A percentile compares a stretch with the other conserved stretches of the same genome.
Conservation (phyloP, 2,329 filamentous ascomycete species). For the Pochonia chlamydosporia region DNA sequence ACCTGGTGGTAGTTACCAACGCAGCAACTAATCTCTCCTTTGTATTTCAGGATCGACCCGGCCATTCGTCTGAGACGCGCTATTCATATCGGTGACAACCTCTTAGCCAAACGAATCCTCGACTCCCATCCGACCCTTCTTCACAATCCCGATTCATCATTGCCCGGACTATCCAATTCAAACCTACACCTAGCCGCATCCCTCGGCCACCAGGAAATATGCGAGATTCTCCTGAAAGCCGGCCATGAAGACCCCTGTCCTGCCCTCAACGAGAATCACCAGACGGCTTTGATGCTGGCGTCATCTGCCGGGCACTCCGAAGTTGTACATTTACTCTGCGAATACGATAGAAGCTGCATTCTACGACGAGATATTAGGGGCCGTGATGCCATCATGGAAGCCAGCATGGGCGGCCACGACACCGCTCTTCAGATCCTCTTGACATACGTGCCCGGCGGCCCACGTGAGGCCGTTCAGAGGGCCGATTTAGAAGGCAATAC, state of each 20-base stretch:
- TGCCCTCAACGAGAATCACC: conserved; percentile 71
- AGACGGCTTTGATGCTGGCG: conserved; percentile 79
- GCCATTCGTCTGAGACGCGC: conserved; percentile 74
- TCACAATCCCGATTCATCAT: conserved; percentile 71
- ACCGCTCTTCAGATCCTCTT: conserved; percentile 60
- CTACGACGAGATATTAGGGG: conserved; percentile 61
- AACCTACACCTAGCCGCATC: conserved; percentile 76
- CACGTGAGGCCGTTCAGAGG: conserved; percentile 45
- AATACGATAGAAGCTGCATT: conserved; percentile 57
- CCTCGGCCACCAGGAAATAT: conserved; percentile 64
- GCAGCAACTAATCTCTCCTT: background rate
- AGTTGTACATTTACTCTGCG: conserved; percentile 65
- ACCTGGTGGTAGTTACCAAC: background rate
- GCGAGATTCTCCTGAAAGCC: conserved; percentile 61
- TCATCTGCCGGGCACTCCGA: conserved; percentile 64
- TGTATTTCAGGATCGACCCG: conserved; percentile 61
- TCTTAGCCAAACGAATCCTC: conserved; percentile 72
- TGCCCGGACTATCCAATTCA: conserved; percentile 68
- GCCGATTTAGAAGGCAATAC: conserved; percentile 75
- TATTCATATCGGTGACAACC: conserved; percentile 66
- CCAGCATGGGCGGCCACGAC: conserved; percentile 54
- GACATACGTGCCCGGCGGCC: conserved; percentile 52
- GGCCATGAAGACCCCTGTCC: conserved; percentile 71
- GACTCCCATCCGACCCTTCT: conserved; percentile 64
- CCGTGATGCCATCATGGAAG: conserved; percentile 67